Evolutionary conservation across 179 eudicot species (phyloP).

Genomic region (Vitellaria paradoxa): DNA sequence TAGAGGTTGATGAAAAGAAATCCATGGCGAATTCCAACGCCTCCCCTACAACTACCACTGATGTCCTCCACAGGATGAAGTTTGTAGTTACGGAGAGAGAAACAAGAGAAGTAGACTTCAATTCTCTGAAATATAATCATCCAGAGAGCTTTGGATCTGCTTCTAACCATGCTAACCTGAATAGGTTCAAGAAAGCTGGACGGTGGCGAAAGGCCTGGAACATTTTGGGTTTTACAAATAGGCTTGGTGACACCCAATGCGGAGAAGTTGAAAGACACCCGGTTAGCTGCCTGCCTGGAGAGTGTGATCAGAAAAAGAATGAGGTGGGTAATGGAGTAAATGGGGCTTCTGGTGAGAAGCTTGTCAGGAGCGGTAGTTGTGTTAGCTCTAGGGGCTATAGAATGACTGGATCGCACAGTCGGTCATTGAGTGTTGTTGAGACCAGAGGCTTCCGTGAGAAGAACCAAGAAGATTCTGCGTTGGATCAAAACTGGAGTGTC

Average conservation of each 20-base stretch:
- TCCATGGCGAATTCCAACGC: too few species aligned
- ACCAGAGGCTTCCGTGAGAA: conserved; percentile 27
- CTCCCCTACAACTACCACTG: too few species aligned
- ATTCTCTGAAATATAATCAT: conserved; percentile 38
- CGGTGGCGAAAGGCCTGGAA: conserved; percentile 67
- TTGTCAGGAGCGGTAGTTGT: conserved; percentile 44
- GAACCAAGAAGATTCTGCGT: conserved; percentile 30
- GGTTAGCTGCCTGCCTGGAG: conserved; percentile 14
- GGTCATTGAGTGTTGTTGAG: conserved; percentile 32
- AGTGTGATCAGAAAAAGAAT: conserved; percentile 13
- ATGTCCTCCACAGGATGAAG: conserved; percentile 28
- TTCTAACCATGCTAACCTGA: conserved; percentile 11
- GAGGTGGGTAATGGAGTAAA: conserved; percentile 9
- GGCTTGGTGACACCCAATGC: conserved; percentile 25
- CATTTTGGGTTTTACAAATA: conserved; percentile 45
- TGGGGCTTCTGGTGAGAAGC: conserved; percentile 25
- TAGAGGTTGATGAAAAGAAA: too few species aligned
- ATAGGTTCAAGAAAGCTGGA: conserved; percentile 46
- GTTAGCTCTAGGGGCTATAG: conserved; percentile 21
- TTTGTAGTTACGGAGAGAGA: conserved; percentile 62
- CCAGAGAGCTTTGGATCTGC: not conserved
- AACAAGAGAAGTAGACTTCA: conserved; percentile 45
- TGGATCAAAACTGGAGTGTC: conserved; percentile 45
- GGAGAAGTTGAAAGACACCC: conserved; percentile 24
- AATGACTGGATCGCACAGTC: conserved; percentile 22